phyloP scores from a whole-genome alignment of 164 flowering plant genomes.

The Euptelea pleiosperma region DNA sequence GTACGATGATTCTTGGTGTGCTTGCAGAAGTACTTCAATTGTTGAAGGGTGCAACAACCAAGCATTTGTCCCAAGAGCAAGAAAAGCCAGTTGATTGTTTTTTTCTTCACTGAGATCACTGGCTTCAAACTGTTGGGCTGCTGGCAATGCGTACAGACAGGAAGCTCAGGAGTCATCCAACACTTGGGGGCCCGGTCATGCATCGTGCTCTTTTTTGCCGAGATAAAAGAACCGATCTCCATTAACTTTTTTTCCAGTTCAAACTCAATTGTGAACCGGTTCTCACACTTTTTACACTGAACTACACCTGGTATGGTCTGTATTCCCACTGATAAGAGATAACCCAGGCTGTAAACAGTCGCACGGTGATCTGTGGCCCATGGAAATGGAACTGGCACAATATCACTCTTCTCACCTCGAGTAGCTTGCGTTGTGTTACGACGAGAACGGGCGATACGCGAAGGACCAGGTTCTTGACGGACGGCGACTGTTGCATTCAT shows the following conservation, averaged over 20 bases:
- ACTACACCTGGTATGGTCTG: conserved; percentile 34
- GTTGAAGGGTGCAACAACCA: conserved; percentile 4
- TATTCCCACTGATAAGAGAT: conserved; percentile 8
- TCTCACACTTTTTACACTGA: conserved; percentile 54
- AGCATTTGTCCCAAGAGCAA: not conserved
- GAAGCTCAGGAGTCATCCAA: conserved; percentile 39
- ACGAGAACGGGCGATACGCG: too few relatives aligned
- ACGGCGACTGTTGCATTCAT: too few relatives aligned
- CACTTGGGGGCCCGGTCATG: conserved; percentile 42
- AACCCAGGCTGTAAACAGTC: not conserved
- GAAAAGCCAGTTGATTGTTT: conserved; percentile 28
- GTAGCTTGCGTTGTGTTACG: too few relatives aligned
- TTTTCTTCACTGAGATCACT: conserved; percentile 35
- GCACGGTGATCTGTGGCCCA: conserved; percentile 32
- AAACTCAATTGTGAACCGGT: conserved; percentile 4
- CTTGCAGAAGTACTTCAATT: conserved; percentile 33
- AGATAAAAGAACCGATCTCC: conserved; percentile 20
- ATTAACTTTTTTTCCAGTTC: conserved; percentile 30
- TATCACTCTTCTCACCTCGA: conserved; percentile 12
- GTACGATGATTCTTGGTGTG: conserved; percentile 51
- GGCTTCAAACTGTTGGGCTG: conserved; percentile 40
- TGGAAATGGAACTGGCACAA: conserved; percentile 29
- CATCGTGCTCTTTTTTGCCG: conserved; percentile 15
- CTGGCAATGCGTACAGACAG: conserved; percentile 30
- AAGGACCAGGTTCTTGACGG: too few relatives aligned